A percentile compares a stretch with the other conserved stretches of the same genome.
These are phyloP conservation scores for Exsudoporus floridanus DNA, from an alignment of 1,284 basidiomycete species.

Conservation along the genomic window DNA sequence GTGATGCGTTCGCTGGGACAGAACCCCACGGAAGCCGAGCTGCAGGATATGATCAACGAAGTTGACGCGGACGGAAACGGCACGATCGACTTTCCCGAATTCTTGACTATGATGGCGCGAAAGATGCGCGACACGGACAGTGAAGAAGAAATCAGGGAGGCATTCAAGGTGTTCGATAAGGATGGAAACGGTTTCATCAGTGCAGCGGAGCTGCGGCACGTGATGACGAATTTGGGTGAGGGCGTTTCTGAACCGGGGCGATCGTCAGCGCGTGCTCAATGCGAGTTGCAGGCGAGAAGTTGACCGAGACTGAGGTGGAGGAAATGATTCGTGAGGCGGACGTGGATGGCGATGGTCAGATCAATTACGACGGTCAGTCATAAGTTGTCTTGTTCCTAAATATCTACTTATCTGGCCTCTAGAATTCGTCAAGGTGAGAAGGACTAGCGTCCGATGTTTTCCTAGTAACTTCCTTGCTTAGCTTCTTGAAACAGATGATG, in stretches of 20 bases:
- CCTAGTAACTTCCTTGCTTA: conserved; percentile 10
- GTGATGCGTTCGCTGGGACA: conserved; percentile 97
- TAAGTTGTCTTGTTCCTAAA: neutral
- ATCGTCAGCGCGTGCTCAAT: conserved; percentile 11
- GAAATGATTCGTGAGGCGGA: conserved; percentile 99
- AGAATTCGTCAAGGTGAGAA: conserved; percentile 71
- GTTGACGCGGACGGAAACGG: conserved; percentile 81
- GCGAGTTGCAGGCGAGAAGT: conserved; percentile 72
- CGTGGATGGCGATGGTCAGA: conserved; percentile 90
- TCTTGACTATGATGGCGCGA: conserved; percentile 94
- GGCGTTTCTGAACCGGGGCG: conserved; percentile 9
- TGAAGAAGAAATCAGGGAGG: conserved; percentile 75
- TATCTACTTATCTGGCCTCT: conserved; percentile 1
- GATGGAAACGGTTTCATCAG: conserved; percentile 82
- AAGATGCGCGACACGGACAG: conserved; percentile 94
- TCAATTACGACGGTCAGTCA: conserved; percentile 76
- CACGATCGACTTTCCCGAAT: conserved; percentile 95
- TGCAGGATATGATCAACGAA: conserved; percentile 97
- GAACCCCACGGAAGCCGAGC: conserved; percentile 94
- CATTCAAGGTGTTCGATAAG: conserved; percentile 84
- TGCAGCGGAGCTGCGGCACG: conserved; percentile 81
- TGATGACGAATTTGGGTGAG: conserved; percentile 90
- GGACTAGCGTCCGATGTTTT: neutral
- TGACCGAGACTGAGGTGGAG: conserved; percentile 90
- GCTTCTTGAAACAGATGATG: conserved; percentile 49